phyloP scores from a whole-genome alignment of 768 basidiomycete genomes.

The Stropharia rugosoannulata region DNA sequence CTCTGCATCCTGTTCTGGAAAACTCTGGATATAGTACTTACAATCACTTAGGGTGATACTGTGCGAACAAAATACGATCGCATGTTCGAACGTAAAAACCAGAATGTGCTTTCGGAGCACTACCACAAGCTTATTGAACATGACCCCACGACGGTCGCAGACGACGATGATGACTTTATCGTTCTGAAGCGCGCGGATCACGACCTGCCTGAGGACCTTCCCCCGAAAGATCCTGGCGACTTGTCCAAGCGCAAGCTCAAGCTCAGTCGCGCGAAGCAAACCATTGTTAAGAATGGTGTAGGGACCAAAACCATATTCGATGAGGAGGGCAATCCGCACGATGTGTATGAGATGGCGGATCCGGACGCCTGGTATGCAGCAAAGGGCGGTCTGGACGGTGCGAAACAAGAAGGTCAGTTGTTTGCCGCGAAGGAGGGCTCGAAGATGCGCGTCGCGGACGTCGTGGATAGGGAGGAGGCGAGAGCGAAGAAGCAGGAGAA shows the following conservation, averaged over 20 bases:
- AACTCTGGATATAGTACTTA: background rate
- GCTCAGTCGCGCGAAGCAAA: conserved; percentile 71
- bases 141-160: conserved; percentile 38
- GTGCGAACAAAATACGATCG: conserved; percentile 94
- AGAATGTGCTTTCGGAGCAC: conserved; percentile 87
- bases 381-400: conserved; percentile 63
- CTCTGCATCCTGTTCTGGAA: background rate
- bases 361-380: conserved; percentile 69
- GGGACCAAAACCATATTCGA: conserved; percentile 86
- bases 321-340: conserved; percentile 78
- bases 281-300: conserved; percentile 59
- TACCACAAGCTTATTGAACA: conserved; percentile 87
- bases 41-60: conserved; percentile 28
- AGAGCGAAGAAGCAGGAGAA: conserved; percentile 89
- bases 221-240: conserved; percentile 33
- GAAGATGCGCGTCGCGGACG: conserved; percentile 70
- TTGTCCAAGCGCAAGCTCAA: conserved; percentile 89
- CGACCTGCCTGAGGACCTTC: conserved; percentile 42
- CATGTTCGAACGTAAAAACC: conserved; percentile 97
- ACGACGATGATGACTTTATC: conserved; percentile 83
- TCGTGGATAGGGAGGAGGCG: conserved; percentile 77
- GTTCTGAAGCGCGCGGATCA: conserved; percentile 93
- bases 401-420: conserved; percentile 59
- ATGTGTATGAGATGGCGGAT: conserved; percentile 81
- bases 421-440: conserved; percentile 76